phyloP scores from a whole-genome alignment of 164 flowering plant species.

The Umbellularia californica region DNA sequence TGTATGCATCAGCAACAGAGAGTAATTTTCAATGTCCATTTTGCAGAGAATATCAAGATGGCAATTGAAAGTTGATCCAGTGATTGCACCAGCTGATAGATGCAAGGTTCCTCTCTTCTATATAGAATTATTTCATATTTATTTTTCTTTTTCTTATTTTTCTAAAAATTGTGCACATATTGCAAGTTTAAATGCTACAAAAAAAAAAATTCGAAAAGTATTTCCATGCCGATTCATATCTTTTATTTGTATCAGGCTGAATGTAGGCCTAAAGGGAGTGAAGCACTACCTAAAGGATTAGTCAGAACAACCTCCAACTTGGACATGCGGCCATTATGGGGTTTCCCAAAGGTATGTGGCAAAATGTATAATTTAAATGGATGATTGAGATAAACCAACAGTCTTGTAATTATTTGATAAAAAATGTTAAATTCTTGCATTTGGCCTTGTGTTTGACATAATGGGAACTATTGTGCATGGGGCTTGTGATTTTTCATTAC shows the following conservation, averaged over 20 bases:
- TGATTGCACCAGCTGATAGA: conserved; percentile 20
- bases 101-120: conserved; percentile 52
- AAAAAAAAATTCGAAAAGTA: too few relatives aligned
- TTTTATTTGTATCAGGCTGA: conserved; percentile 35
- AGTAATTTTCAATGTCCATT: not conserved
- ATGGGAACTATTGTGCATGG: too few relatives aligned
- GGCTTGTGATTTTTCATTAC: not conserved
- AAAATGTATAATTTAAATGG: not conserved
- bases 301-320: conserved; percentile 57
- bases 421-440: not conserved
- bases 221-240: not conserved
- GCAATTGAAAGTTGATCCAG: conserved; percentile 20
- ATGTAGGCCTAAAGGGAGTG: conserved; percentile 66
- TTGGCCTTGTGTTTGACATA: not conserved
- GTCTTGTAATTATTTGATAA: not conserved
- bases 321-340: conserved; percentile 81
- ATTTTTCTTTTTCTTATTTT: not conserved
- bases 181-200: not conserved
- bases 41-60: conserved; percentile 51
- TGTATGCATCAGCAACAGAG: not conserved
- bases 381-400: not conserved
- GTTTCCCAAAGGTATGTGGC: conserved; percentile 38
- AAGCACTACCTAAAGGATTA: conserved; percentile 76
- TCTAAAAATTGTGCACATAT: not conserved
- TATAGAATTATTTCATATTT: not conserved